Evolutionary conservation across 2,329 filamentous ascomycete species (phyloP), one percentile per base, ranked within the genome.

Genomic region (Ophiostoma populinum): DNA sequence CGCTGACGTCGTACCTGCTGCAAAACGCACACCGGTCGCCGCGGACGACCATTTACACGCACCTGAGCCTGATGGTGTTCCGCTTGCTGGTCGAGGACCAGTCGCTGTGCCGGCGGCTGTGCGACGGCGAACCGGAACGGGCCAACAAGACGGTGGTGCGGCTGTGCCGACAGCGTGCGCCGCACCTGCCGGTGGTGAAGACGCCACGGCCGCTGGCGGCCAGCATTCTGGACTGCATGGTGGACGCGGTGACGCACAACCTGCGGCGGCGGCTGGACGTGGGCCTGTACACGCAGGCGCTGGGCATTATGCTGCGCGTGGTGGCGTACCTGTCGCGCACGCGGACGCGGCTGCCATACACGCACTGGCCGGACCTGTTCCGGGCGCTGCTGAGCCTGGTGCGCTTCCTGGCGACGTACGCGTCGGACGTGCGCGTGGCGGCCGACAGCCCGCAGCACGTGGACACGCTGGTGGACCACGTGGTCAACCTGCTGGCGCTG

Each of bases 301-400:
- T 94, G 11, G 81, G 80, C 12, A 80, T 93, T 41, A 65, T 93
- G 44, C 65, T 92, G 36, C 77, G 87, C 28, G 63, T 92, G 34
- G 67, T 95, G 24, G 83, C 83, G 6, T 81, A 87, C 51, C 68
- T 95, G 25, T 82, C 81, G 29, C 75, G 80, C 43, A 80, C 79
- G 32, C 75, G 83, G 47, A 85, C 77, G 21, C 78, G 90, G 22
- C 64, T 95, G 13, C 56, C 65, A 12, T 94, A 94, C 52, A 6
- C n/a, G 7, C 90, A 98, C 57, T 98, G 90, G 90, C 75, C 83
- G 1, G 86, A 95, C 48, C 69, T 98, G 19, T 98, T 93, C 73
- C 76, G 86, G 34, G 81, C 81, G 2, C 63, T 98, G 4, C 67
- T 95, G 9, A 79, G 82, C 5, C 75, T 98, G 16, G 74, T 93